phyloP scores from a whole-genome alignment of 208 protist genomes.

The Leishmania gerbilli region DNA sequence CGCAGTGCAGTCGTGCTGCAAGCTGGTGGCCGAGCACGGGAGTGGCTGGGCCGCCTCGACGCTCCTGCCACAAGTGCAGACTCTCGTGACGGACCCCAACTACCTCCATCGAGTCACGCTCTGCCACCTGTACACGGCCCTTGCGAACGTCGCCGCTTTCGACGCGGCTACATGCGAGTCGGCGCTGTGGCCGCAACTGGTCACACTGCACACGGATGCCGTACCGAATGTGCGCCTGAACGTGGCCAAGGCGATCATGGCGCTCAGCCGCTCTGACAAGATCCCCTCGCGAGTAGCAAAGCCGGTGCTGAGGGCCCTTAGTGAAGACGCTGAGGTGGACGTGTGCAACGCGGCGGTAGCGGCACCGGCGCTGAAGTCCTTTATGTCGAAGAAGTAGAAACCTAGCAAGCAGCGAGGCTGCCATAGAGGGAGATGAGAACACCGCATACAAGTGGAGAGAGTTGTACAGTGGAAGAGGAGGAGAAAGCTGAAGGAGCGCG shows the following conservation, averaged over 20 bases:
- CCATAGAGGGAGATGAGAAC: neutral
- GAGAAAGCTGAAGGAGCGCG: neutral
- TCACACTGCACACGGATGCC: slow-evolving; percentile 58
- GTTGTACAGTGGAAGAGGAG: neutral
- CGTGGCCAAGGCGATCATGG: slow-evolving; percentile 64
- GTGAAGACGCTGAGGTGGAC: slow-evolving; percentile 64
- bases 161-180: slow-evolving; percentile 51
- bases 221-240: slow-evolving; percentile 88
- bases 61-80: slow-evolving; percentile 72
- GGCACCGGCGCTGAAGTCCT: slow-evolving; percentile 11
- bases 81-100: slow-evolving; percentile 57
- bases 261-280: slow-evolving; percentile 52
- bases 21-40: slow-evolving; percentile 72
- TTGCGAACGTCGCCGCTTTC: slow-evolving; percentile 55
- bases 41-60: slow-evolving; percentile 52
- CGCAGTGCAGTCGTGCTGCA: slow-evolving; percentile 82
- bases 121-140: slow-evolving; percentile 70
- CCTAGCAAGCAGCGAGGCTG: neutral
- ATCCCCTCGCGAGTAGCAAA: slow-evolving; percentile 50
- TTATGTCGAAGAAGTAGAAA: slow-evolving; percentile 20
- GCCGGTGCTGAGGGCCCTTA: slow-evolving; percentile 54
- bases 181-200: slow-evolving; percentile 66
- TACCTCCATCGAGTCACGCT: slow-evolving; percentile 83
- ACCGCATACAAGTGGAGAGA: neutral
- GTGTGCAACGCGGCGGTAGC: slow-evolving; percentile 61